A percentile compares a stretch with the other conserved stretches of the same genome.
Evolutionary conservation across 371 early-diverging fungal species (phyloP).

Genomic region (Polyrhizophydium stewartii): DNA sequence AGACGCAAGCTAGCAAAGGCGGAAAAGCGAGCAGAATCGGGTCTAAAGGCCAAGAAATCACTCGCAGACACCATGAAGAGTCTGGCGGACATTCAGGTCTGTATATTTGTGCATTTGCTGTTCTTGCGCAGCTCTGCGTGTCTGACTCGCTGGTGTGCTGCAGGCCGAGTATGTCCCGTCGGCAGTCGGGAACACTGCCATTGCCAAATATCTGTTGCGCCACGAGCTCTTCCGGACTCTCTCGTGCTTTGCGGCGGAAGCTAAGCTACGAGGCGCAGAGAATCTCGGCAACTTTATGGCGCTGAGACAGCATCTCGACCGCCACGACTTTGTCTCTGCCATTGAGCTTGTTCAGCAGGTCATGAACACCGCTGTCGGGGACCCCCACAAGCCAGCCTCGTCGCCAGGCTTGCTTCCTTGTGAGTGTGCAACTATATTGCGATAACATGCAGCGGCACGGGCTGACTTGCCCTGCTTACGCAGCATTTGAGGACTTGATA

Average conservation of each 20-base stretch:
- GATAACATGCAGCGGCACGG: background rate
- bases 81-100: background rate
- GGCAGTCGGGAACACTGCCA: background rate
- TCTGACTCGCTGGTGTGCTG: no score
- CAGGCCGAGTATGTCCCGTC: background rate
- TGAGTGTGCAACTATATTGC: background rate
- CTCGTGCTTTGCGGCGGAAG: background rate
- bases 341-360: constrained; percentile 18
- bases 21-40: background rate
- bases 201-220: background rate
- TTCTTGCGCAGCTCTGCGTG: no score
- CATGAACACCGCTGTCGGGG: background rate
- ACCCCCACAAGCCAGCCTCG: background rate
- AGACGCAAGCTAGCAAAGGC: background rate
- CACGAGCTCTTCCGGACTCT: background rate
- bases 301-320: no score
- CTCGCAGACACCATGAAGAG: background rate
- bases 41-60: background rate
- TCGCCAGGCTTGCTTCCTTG: background rate
- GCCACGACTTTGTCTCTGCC: constrained; percentile 17
- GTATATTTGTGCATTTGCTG: no score
- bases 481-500: constrained; percentile 31
- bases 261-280: background rate
- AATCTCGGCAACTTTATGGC: no score
- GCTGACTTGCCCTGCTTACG: background rate